Base-by-base conservation (phyloP, 805 yeast genomes). In the Candida mattraensis region DNA sequence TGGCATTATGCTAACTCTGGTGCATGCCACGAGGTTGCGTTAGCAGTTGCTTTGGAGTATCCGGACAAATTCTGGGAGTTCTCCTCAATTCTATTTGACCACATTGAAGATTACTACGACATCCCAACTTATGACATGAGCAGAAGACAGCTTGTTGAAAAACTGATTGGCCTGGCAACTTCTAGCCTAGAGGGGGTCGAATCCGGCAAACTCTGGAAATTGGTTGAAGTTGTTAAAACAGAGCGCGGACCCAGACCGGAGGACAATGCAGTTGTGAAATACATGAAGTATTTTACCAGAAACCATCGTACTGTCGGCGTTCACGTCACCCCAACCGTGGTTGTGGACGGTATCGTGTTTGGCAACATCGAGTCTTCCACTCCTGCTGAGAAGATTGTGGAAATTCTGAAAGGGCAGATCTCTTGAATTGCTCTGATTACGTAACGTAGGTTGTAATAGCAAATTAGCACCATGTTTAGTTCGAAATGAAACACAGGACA, bases 311-410 rank as follows among this genome's bases (percentile, higher is more conserved):
- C 85, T 40, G 74, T 80, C 26, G 87, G 91, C 28, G 76, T 83
- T 24, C 95, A 87, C 54, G 80, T 83, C n/a, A 84, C 93, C 3
- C 96, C 96, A 14, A 80, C 93, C 4, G 83, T 85, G 10, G 58
- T 73, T 14, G 63, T 87, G 24, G 74, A 86, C 56, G 95, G 95
- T 1, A 74, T 83, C 32, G 67, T 69, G 15, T 74, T 72, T 44
- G 65, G 67, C 22, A 49, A 67, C 5, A 70, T 87, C 50, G 83
- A 81, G 49, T 78, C 87, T 27, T 76, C 87, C 7, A 74, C 79
- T 33, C 64, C 74, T 5, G 50, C 67, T 5, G 78, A 67, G 3
- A 70, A 69, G 18, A 60, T 76, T 42, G 56, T 68, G 10, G 56
- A 66, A 20, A 54, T 62, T 9, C 60, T 76, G 24, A 66, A 64